Conservation (phyloP, 2,329 filamentous ascomycete genomes). For the Phyllosticta ampelicida region DNA sequence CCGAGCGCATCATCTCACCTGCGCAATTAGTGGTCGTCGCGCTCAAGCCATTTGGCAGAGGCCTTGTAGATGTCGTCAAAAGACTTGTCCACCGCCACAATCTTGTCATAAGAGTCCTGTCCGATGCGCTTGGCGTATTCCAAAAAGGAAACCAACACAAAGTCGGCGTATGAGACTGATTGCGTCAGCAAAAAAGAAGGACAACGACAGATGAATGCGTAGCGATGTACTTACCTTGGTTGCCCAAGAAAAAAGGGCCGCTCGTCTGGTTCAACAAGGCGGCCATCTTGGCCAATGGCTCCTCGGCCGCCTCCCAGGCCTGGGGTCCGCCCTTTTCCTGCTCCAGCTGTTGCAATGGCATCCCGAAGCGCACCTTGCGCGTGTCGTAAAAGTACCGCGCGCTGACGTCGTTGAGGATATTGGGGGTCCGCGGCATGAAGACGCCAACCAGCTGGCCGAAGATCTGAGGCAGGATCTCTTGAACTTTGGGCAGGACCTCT, state of each 20-base stretch:
- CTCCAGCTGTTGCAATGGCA: slow-evolving; percentile 41
- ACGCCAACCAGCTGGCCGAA: slow-evolving; percentile 14
- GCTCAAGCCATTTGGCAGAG: slow-evolving; percentile 30
- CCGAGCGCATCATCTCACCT: not conserved
- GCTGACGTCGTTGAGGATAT: slow-evolving; percentile 38
- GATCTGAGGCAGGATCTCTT: slow-evolving; percentile 31
- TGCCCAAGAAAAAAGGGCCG: slow-evolving; percentile 53
- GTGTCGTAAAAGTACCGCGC: slow-evolving; percentile 45
- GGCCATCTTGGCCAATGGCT: slow-evolving; percentile 25
- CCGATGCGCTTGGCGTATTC: slow-evolving; percentile 32
- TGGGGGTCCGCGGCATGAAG: slow-evolving; percentile 38
- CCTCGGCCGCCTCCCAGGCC: slow-evolving; percentile 39
- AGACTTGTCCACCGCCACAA: slow-evolving; percentile 29
- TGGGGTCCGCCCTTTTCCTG: slow-evolving; percentile 39
- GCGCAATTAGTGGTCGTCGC: slow-evolving; percentile 21
- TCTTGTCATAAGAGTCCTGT: slow-evolving; percentile 29
- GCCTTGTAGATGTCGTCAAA: slow-evolving; percentile 29
- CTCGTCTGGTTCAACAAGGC: slow-evolving; percentile 43
- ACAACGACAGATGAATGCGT: slow-evolving; percentile 7
- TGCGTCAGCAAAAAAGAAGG: slow-evolving; percentile 1
- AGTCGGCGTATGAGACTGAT: slow-evolving; percentile 32
- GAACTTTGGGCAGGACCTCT: slow-evolving; percentile 19
- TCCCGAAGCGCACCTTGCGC: slow-evolving; percentile 40
- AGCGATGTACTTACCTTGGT: slow-evolving; percentile 32
- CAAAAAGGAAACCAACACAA: slow-evolving; percentile 43